Conservation (phyloP, 179 eudicot genomes). For the Drosera spatulata region DNA sequence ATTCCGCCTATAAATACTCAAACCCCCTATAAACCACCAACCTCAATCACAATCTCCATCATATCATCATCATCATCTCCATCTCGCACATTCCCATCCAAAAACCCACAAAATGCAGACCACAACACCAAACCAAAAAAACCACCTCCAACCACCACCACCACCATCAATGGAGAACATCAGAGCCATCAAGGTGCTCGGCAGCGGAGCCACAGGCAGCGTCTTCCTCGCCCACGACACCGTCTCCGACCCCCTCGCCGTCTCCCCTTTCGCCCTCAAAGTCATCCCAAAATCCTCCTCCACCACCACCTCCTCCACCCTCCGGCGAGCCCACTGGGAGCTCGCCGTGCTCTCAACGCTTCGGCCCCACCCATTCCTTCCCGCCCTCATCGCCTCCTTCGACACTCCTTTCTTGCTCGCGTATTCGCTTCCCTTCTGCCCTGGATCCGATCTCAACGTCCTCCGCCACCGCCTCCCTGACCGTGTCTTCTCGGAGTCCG, state of each 20-base stretch:
- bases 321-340: conserved; percentile 76
- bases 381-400: conserved; percentile 40
- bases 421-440: conserved; percentile 63
- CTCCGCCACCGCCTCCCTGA: conserved; percentile 49
- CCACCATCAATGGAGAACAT: conserved; percentile 32
- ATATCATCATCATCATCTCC: background rate
- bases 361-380: conserved; percentile 46
- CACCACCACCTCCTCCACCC: conserved; percentile 26
- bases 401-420: conserved; percentile 34
- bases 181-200: conserved; percentile 50
- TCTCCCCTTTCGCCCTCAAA: conserved; percentile 51
- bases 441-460: conserved; percentile 73
- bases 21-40: background rate
- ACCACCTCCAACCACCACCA: conserved; percentile 8
- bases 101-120: background rate
- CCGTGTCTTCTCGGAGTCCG: conserved; percentile 40
- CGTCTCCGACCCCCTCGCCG: conserved; percentile 21
- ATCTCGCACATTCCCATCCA: background rate
- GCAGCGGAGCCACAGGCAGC: conserved; percentile 86
- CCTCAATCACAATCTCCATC: background rate
- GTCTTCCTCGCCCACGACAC: conserved; percentile 61
- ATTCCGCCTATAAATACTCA: background rate
- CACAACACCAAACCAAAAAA: background rate
- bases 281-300: conserved; percentile 41
- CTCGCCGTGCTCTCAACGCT: conserved; percentile 41